These are phyloP conservation scores for Yarrowia sp. DNA, from an alignment of 805 yeast species.

Conservation along the genomic window DNA sequence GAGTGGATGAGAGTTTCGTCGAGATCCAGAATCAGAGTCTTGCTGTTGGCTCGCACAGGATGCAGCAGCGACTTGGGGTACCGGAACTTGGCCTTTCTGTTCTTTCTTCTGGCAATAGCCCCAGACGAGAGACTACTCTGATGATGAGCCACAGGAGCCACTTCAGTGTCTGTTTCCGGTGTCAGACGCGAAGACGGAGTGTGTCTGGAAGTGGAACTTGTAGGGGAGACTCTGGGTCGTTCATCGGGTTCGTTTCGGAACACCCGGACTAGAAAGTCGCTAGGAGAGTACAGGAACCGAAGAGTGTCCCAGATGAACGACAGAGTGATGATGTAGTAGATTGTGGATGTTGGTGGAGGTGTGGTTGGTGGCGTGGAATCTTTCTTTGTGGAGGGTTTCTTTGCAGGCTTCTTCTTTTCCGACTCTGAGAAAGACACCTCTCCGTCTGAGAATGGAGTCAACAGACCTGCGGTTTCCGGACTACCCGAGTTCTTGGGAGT, in stretches of 20 bases:
- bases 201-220: neutral
- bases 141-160: neutral
- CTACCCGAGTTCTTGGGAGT: conserved; percentile 1
- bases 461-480: conserved; percentile 2
- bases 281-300: conserved; percentile 8
- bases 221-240: neutral
- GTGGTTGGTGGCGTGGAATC: neutral
- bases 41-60: conserved; percentile 50
- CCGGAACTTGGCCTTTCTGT: conserved; percentile 24
- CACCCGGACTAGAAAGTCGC: conserved; percentile 24
- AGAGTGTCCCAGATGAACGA: conserved; percentile 36
- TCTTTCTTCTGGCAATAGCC: neutral
- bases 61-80: conserved; percentile 31
- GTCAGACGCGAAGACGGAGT: conserved; percentile 8
- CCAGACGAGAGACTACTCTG: neutral
- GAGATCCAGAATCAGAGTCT: conserved; percentile 82
- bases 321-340: conserved; percentile 23
- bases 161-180: conserved; percentile 16
- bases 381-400: neutral
- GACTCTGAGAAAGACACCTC: conserved; percentile 24
- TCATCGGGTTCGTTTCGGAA: conserved; percentile 35
- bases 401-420: conserved; percentile 10
- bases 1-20: conserved; percentile 97
- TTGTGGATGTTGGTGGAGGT: conserved; percentile 5
- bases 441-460: conserved; percentile 25